Percentiles rank a stretch among this genome's conserved stretches.
These are phyloP conservation scores for Cajanus cajan DNA, from an alignment of 306 rosid species.

Conservation along the genomic window DNA sequence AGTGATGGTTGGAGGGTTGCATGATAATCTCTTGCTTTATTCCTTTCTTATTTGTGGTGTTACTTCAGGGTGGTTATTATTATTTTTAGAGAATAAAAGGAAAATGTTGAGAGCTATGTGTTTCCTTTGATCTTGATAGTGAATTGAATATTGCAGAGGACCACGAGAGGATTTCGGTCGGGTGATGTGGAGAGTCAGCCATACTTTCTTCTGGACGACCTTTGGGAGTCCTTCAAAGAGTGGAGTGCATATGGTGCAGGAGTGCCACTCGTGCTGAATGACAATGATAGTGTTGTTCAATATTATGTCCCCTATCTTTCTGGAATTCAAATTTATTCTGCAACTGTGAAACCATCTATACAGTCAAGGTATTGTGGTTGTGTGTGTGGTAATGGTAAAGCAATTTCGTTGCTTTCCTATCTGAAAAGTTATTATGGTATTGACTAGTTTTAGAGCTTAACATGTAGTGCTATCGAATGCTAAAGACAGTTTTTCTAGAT, in stretches of 20 bases:
- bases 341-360: slow-evolving; percentile 42
- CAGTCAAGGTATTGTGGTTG: slow-evolving; percentile 52
- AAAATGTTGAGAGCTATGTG: too few relatives aligned
- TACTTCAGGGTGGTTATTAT: not conserved
- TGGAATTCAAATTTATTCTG: slow-evolving; percentile 76
- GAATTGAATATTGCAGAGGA: slow-evolving; percentile 54
- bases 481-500: not conserved
- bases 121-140: too few relatives aligned
- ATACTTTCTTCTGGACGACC: slow-evolving; percentile 71
- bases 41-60: not conserved
- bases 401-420: not conserved
- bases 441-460: not conserved
- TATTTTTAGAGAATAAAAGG: too few relatives aligned
- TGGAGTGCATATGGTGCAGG: slow-evolving; percentile 98
- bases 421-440: not conserved
- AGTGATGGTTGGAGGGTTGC: not conserved
- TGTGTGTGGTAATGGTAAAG: not conserved
- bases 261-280: slow-evolving; percentile 82
- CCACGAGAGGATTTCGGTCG: slow-evolving; percentile 46
- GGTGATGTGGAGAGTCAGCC: slow-evolving; percentile 62
- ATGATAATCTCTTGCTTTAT: not conserved
- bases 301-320: slow-evolving; percentile 86
- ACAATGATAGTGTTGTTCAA: slow-evolving; percentile 68
- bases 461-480: not conserved
- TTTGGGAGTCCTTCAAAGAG: slow-evolving; percentile 89